Conservation (phyloP, 2,329 filamentous ascomycete species). For the Penicillium sp. region DNA sequence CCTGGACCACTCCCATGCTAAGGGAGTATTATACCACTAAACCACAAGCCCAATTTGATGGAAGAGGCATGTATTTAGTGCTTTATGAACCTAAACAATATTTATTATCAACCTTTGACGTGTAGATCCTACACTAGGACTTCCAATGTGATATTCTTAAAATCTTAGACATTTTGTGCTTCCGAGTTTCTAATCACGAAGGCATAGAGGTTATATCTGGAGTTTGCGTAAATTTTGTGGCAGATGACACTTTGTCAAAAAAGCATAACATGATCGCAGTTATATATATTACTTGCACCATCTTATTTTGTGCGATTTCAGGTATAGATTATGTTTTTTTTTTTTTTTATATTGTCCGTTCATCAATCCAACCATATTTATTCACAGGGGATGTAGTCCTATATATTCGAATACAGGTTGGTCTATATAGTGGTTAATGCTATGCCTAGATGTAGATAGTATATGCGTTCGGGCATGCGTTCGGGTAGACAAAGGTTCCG, state of each 20-base stretch:
- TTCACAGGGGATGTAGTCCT: too few species aligned
- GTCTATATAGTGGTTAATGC: not conserved
- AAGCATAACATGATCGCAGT: not conserved
- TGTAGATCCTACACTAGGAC: not conserved
- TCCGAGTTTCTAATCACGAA: too few species aligned
- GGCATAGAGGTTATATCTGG: not conserved
- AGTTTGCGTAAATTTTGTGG: too few species aligned
- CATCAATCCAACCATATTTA: too few species aligned
- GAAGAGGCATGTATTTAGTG: accelerated
- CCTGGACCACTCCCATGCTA: conserved; percentile 50
- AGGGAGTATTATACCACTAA: conserved; percentile 51
- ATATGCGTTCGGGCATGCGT: not conserved
- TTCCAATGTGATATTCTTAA: not conserved
- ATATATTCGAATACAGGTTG: too few species aligned
- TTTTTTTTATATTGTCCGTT: too few species aligned
- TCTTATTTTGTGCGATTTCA: not conserved
- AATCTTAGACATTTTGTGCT: not conserved
- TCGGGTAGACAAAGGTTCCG: not conserved
- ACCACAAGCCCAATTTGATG: conserved; percentile 37
- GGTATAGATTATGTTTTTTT: not conserved
- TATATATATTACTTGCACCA: not conserved
- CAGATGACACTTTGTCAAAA: too few species aligned
- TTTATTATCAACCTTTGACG: accelerated
- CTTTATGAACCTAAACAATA: not conserved
- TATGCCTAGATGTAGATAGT: not conserved